phyloP scores from a whole-genome alignment of 2,329 filamentous ascomycete genomes.

The Trichophyton simii region DNA sequence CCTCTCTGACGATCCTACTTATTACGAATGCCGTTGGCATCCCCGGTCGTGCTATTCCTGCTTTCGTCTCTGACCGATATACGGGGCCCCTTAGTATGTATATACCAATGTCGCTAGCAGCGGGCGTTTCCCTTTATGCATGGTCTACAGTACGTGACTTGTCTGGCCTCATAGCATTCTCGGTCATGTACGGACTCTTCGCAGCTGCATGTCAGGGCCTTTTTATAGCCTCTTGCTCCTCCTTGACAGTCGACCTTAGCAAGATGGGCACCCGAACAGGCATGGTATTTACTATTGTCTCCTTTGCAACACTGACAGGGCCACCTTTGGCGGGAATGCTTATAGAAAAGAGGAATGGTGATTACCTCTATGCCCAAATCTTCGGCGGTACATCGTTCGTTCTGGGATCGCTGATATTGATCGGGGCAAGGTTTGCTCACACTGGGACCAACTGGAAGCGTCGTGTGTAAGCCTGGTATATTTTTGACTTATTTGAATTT shows the following conservation, averaged over 20 bases:
- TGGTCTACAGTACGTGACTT: slow-evolving; percentile 48
- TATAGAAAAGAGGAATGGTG: slow-evolving; percentile 34
- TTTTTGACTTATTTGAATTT: background rate
- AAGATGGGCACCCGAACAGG: slow-evolving; percentile 45
- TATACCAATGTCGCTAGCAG: slow-evolving; percentile 37
- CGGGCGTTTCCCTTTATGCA: slow-evolving; percentile 35
- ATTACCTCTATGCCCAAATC: slow-evolving; percentile 41
- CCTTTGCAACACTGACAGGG: slow-evolving; percentile 42
- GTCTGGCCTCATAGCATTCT: slow-evolving; percentile 48
- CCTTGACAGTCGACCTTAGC: slow-evolving; percentile 41
- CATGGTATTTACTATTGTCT: slow-evolving; percentile 43
- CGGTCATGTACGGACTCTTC: slow-evolving; percentile 50
- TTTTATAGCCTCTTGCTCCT: slow-evolving; percentile 50
- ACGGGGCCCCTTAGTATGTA: slow-evolving; percentile 52
- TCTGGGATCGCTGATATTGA: slow-evolving; percentile 31
- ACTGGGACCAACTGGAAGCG: background rate
- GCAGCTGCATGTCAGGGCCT: slow-evolving; percentile 53
- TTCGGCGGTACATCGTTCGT: slow-evolving; percentile 38
- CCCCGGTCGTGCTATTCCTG: slow-evolving; percentile 46
- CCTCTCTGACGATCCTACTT: slow-evolving; percentile 49
- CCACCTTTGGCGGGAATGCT: slow-evolving; percentile 44
- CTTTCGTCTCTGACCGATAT: slow-evolving; percentile 44
- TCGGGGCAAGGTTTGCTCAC: slow-evolving; percentile 29
- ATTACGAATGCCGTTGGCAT: slow-evolving; percentile 53
- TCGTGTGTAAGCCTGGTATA: background rate